Evolutionary conservation across 257 asterid genomes (phyloP), one percentile per base, ranked within the genome.

Genomic region (Nicotiana knightiana): DNA sequence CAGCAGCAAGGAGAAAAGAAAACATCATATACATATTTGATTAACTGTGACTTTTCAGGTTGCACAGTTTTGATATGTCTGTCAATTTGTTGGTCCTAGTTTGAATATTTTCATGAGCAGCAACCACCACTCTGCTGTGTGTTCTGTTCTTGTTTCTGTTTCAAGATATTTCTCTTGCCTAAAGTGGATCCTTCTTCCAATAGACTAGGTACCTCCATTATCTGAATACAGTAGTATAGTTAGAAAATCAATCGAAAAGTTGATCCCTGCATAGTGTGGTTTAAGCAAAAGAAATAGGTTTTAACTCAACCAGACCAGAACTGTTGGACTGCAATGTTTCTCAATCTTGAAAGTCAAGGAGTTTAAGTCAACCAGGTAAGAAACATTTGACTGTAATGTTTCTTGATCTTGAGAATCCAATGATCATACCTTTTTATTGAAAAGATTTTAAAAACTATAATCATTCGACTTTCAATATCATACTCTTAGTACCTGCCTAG

Each of bases 151-250:
- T 89, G 97, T 84, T 91, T 90, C 87, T 91, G 97, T 87, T 90
- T 92, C 59, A 95, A 85, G 86, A 91, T 93, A 86, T 89, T 93
- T 83, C 97, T 90, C 93, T 92, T 95, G 79, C 91, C 93, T 3
- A 79, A 81, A 4, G 87, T 67, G 48, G 96, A 92, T 82, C 97
- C 97, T 88, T 93, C 98, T 90, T 92, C 98, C 64, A 92, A 84
- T 65, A 92, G 92, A 79, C 96, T 90, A 13, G 99, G 99, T 86
- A 91, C 93, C 90, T 93, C 98, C 99, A 95, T 91, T 75, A 95
- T 91, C 99, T 95, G 97, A 70, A 61, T 39, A 39, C 4, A 5
- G 2, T 28, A 28, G 43, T 51, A 26, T 15, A 26, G 63, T 75
- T 75, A 48, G 80, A 75, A 51, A 46, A 26, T 51, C 26, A 11